Evolutionary conservation across 768 basidiomycete genomes (phyloP), one percentile per base, ranked within the genome.

Genomic region (Lentinula sp.): DNA sequence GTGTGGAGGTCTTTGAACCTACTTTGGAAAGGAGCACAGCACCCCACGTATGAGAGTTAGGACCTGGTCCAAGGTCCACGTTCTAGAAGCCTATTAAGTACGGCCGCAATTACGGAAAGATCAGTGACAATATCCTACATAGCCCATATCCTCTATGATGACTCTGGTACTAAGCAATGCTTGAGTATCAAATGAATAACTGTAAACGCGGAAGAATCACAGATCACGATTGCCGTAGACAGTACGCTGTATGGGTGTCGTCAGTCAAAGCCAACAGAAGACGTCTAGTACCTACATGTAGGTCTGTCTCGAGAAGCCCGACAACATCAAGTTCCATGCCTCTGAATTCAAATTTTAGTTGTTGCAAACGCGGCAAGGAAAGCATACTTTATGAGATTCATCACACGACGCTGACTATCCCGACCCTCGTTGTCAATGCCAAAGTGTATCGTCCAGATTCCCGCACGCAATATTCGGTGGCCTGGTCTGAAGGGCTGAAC

Each of bases 381-480:
- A 37, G 66, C 68, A n/a, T 61, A 77, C 75, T 64, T 71, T 4
- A 81, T 71, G 28, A 81, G 67, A 61, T 86, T 81, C 63, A 83
- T 76, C 69, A 91, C 84, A 4, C 86, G 76, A 45, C 81, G 71
- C 70, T 90, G 89, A 67, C 89, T 91, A 65, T 92, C 90, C 62
- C 83, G 71, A 2, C 90, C 86, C 46, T 81, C 83, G 64, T 90
- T 85, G 71, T 93, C 85, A 32, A 84, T 76, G 58, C 94, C 94
- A 69, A 96, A 96, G 71, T 96, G 94, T 28, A 96, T 80, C 0
- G 94, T 93, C 93, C 93, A 95, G 33, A 95, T 92, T 3, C 90
- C 93, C 4, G 89, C 86, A 18, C 85, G 87, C 46, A 94, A 75
- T n/a, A 90, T 79, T 35, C 89, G 77, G 15, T 85, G 79, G 3